Evolutionary conservation across 306 rosid genomes (phyloP), one percentile per base, ranked within the genome.

Genomic region (Cercis canadensis): DNA sequence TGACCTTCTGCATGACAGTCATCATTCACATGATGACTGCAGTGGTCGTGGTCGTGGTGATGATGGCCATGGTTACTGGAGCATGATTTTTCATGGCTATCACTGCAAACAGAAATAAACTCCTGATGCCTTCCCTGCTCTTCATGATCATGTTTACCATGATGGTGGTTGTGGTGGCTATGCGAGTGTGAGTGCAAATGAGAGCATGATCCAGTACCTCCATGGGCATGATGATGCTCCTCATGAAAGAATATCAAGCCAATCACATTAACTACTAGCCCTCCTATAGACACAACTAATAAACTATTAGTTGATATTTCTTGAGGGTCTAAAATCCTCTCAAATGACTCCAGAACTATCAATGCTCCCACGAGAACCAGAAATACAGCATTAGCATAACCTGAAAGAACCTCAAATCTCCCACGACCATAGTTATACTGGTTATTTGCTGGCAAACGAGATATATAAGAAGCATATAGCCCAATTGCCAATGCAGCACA

Each of bases 401-500:
- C 98, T 0, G 98, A 90, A n/a, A 92, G 87, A 82, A 92, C 92
- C 86, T 89, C 96, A 83, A 92, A 92, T 56, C 98, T 88, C 61
- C 96, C 98, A 18, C 98, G 88, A 7, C 98, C 98, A 46, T 86
- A 92, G 74, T 88, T 89, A 62, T 81, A 90, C 75, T 86, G 87
- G 63, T 40, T 67, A 81, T 90, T 93, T 0, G 98, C 97, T 32
- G 97, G 98, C 57, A 93, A 81, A 51, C 96, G 90, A 3, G 98
- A 93, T 64, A 93, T 90, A 80, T 93, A 93, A 0, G 97, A 93
- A 63, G 98, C 98, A 77, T 93, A 93, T 43, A 93, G 56, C 67
- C 98, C 98, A 78, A 93, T 89, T 7, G 98, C 97, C 79, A 93
- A 76, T 62, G 98, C 98, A 82, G 96, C 98, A 84, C 98, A 93